Conservation (phyloP, 1,139 yeast species). For the Debaryomycetaceae sp. region DNA sequence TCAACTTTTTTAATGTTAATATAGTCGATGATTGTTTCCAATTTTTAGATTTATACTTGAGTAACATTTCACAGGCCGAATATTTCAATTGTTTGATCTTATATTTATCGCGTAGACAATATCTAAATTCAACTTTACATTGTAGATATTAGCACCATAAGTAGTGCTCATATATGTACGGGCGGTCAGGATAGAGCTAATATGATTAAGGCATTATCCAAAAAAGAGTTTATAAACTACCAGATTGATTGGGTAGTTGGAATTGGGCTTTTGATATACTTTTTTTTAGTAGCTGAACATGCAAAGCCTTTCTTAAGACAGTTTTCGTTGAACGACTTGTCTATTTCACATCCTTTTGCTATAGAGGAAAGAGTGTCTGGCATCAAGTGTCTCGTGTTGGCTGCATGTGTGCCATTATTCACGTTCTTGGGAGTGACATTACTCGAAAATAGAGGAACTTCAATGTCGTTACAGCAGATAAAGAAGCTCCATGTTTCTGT, state of each 20-base stretch:
- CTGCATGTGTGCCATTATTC: constrained; percentile 19
- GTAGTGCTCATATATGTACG: no score
- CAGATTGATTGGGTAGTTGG: constrained; percentile 35
- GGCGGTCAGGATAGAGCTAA: not conserved
- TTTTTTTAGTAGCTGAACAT: constrained; percentile 34
- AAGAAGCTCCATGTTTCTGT: constrained; percentile 21
- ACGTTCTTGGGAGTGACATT: constrained; percentile 12
- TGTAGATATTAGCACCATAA: no score
- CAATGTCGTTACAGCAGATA: constrained; percentile 4
- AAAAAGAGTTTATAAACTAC: constrained; percentile 13
- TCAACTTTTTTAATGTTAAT: no score
- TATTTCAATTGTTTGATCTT: no score
- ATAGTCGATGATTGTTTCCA: no score
- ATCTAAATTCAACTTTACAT: no score
- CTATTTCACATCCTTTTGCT: constrained; percentile 46
- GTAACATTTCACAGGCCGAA: no score
- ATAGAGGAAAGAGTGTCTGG: constrained; percentile 39
- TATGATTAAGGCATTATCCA: constrained; percentile 2
- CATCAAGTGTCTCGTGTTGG: constrained; percentile 20
- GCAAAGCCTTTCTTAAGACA: constrained; percentile 37
- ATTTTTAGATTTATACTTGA: no score
- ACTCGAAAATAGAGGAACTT: constrained; percentile 1
- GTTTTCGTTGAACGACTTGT: constrained; percentile 30
- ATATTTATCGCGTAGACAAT: no score
- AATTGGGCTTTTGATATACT: constrained; percentile 21